phyloP scores from a whole-genome alignment of 768 basidiomycete genomes.

The Naganishia friedmannii region DNA sequence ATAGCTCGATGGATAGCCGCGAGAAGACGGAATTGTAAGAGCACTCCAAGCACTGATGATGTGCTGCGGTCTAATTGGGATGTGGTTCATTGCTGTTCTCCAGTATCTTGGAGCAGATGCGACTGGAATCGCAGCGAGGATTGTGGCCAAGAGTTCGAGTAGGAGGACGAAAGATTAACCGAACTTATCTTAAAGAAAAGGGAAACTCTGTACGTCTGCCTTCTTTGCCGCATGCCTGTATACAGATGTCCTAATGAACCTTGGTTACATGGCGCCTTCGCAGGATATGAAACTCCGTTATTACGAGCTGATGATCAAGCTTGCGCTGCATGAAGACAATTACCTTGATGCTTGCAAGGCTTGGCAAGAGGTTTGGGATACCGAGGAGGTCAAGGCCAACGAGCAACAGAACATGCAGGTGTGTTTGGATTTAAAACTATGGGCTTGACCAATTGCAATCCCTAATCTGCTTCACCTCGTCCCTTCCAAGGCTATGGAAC shows the following conservation, averaged over 20 bases:
- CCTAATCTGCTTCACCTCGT: constrained; percentile 3
- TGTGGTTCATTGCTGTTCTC: background rate
- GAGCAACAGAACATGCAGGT: constrained; percentile 53
- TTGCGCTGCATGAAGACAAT: constrained; percentile 74
- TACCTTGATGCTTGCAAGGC: constrained; percentile 94
- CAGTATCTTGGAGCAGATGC: constrained; percentile 89
- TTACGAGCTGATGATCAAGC: constrained; percentile 94
- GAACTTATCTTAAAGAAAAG: constrained; percentile 82
- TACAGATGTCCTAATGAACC: constrained; percentile 20
- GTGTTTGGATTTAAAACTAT: constrained; percentile 50
- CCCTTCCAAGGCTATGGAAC: constrained; percentile 72
- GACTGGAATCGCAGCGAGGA: constrained; percentile 57
- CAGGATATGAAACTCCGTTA: constrained; percentile 94
- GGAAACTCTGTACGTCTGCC: constrained; percentile 71
- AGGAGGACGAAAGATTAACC: constrained; percentile 88
- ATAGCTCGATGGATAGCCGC: constrained; percentile 94
- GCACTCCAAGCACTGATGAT: background rate
- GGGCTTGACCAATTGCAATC: background rate
- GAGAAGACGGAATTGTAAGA: constrained; percentile 89
- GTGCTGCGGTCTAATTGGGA: background rate
- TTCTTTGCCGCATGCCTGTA: background rate
- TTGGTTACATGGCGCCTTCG: background rate
- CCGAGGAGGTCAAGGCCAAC: constrained; percentile 86
- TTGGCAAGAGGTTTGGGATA: constrained; percentile 96
- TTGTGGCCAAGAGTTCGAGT: constrained; percentile 94